Conservation (phyloP, 345 rosid genomes). For the Ailanthus altissimus region DNA sequence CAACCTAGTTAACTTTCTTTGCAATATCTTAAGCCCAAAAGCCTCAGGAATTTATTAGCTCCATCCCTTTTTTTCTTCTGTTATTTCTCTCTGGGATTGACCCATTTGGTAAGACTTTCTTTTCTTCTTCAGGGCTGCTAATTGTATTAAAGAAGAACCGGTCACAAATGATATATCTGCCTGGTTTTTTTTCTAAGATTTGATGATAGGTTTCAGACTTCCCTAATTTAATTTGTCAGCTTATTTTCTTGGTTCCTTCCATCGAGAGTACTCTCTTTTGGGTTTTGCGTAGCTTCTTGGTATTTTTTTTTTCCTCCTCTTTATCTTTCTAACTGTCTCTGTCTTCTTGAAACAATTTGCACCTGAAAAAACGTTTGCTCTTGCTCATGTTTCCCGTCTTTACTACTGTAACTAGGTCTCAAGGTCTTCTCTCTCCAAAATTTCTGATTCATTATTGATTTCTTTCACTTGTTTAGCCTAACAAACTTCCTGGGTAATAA, state of each 20-base stretch:
- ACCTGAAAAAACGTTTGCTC: too few species aligned
- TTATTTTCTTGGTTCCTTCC: background rate
- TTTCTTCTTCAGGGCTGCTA: background rate
- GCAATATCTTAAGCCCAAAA: background rate
- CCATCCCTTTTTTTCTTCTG: constrained; percentile 7
- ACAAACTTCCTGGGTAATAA: constrained; percentile 16
- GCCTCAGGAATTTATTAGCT: constrained; percentile 13
- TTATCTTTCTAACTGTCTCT: background rate
- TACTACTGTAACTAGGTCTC: background rate
- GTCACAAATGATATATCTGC: background rate
- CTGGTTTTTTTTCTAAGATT: background rate
- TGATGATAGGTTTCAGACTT: background rate
- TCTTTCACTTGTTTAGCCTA: background rate
- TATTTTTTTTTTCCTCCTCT: background rate
- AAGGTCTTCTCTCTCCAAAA: background rate
- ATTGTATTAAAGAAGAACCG: background rate
- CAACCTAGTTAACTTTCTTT: background rate
- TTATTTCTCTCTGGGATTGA: background rate
- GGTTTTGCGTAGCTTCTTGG: background rate
- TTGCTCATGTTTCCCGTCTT: background rate
- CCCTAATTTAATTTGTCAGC: too few species aligned
- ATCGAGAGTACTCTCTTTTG: background rate
- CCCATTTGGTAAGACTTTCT: background rate
- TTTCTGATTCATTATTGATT: background rate
- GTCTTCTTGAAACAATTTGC: too few species aligned